Base-by-base conservation (phyloP, 129 eudicot species). In the Oenanthe sinensis region DNA sequence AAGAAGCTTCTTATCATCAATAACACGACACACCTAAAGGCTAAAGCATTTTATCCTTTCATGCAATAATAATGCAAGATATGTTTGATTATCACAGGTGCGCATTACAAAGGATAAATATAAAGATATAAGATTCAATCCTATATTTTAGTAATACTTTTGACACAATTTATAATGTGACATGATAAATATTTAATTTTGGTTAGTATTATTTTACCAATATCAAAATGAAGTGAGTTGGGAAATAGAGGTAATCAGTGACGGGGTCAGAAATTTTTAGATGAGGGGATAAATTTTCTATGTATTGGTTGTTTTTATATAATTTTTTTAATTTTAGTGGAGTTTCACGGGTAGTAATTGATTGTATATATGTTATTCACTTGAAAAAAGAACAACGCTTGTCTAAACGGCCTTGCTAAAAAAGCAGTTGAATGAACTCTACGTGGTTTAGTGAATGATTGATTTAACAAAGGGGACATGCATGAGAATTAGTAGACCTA, bases 401-500 rank as follows among this genome's bases (percentile, higher is more conserved):
- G n/a, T 33, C 36, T 33, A 33, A 1, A 33, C 36, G 36, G 36
- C 36, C 36, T 33, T 33, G 36, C 1, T 33, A 33, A 33, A 33
- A 33, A 33, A 33, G 36, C 36, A 33, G 36, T 33, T 33, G 36
- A 67, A 65, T 63, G 20, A 30, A 72, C 44, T 8, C 75, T 13
- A 17, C 2, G 6, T 4, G 20, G 55, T 49, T 49, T n/a, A 79
- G 43, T 43, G 78, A 73, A 15, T 71, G 78, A 86, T 80, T 80
- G 46, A 71, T 24, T 17, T 16, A 58, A 85, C 13, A 19, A 20
- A 28, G 74, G 58, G 40, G 58, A 78, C 54, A 22, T 73, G 55
- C 78, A 80, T 50, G 47, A n/a, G 71, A n/a, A n/a, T 22, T 45
- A 60, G 76, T 75, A 46, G 78, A 71, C 84, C 85, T 80, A 83